Evolutionary conservation across 2,329 filamentous ascomycete species (phyloP).

Genomic region (Falciphora oryzae): DNA sequence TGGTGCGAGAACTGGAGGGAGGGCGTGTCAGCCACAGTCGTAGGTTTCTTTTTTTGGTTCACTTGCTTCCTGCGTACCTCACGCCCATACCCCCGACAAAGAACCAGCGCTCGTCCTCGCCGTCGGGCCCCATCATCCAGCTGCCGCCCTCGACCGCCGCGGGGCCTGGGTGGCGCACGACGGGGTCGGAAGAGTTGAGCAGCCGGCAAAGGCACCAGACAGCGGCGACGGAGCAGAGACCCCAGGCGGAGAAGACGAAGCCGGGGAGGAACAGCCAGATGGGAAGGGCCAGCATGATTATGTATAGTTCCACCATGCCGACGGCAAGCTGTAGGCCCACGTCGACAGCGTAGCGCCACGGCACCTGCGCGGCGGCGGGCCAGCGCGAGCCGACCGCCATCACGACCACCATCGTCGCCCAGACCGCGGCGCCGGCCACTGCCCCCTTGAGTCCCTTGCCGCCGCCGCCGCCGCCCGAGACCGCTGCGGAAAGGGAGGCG

Average conservation of each 20-base stretch:
- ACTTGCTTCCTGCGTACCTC: constrained; percentile 18
- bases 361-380: neutral
- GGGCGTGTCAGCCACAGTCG: neutral
- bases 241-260: constrained; percentile 23
- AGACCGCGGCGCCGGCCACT: constrained; percentile 2
- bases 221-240: constrained; percentile 17
- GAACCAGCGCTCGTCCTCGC: constrained; percentile 28
- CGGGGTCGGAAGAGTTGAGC: constrained; percentile 21
- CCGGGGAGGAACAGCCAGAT: constrained; percentile 27
- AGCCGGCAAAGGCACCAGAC: constrained; percentile 22
- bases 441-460: too few species aligned
- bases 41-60: neutral
- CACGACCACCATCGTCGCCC: constrained; percentile 1
- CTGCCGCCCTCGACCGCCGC: neutral
- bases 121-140: constrained; percentile 20
- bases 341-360: constrained; percentile 17
- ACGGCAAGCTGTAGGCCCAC: constrained; percentile 21
- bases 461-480: too few species aligned
- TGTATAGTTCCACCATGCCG: constrained; percentile 20
- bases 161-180: neutral
- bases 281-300: constrained; percentile 21
- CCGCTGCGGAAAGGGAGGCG: too few species aligned
- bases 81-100: constrained; percentile 29
- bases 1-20: constrained; percentile 22
- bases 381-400: neutral